phyloP scores from a whole-genome alignment of 495 filamentous ascomycete genomes.

The Aspergillus mulundensis region DNA sequence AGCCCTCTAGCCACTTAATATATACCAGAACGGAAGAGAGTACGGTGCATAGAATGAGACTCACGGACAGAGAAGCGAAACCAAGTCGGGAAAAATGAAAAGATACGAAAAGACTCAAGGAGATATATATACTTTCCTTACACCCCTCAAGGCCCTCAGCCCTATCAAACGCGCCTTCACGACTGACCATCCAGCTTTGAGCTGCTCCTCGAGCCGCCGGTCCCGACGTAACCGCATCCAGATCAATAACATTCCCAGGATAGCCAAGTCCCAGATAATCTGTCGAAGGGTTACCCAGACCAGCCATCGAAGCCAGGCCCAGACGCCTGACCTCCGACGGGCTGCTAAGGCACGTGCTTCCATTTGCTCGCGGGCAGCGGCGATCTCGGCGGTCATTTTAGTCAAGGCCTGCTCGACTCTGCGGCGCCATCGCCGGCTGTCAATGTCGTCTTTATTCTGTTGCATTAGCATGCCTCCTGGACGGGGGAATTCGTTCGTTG shows the following conservation, averaged over 20 bases:
- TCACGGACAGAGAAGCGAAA: background rate
- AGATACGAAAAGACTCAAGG: slow-evolving; percentile 15
- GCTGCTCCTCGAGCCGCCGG: slow-evolving; percentile 69
- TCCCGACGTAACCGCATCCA: slow-evolving; percentile 80
- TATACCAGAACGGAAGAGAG: background rate
- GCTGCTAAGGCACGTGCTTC: slow-evolving; percentile 49
- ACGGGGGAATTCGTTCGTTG: slow-evolving; percentile 11
- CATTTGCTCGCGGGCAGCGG: slow-evolving; percentile 89
- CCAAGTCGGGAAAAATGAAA: background rate
- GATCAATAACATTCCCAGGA: slow-evolving; percentile 66
- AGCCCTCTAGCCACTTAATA: slow-evolving; percentile 6
- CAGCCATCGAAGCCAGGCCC: slow-evolving; percentile 70
- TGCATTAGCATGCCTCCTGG: slow-evolving; percentile 14
- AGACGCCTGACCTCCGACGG: slow-evolving; percentile 49
- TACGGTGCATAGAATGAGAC: background rate
- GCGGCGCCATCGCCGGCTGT: slow-evolving; percentile 63
- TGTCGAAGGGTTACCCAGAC: slow-evolving; percentile 69
- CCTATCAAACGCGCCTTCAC: slow-evolving; percentile 56
- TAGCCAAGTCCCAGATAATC: slow-evolving; percentile 61
- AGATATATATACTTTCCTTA: slow-evolving; percentile 23
- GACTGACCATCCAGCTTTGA: slow-evolving; percentile 60
- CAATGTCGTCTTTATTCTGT: slow-evolving; percentile 17
- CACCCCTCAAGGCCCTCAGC: slow-evolving; percentile 31
- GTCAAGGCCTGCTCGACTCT: slow-evolving; percentile 84
- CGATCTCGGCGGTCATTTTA: slow-evolving; percentile 87